Evolutionary conservation across 1,284 basidiomycete genomes (phyloP), one percentile per base, ranked within the genome.

Genomic region (Ustilago shanxiensis): DNA sequence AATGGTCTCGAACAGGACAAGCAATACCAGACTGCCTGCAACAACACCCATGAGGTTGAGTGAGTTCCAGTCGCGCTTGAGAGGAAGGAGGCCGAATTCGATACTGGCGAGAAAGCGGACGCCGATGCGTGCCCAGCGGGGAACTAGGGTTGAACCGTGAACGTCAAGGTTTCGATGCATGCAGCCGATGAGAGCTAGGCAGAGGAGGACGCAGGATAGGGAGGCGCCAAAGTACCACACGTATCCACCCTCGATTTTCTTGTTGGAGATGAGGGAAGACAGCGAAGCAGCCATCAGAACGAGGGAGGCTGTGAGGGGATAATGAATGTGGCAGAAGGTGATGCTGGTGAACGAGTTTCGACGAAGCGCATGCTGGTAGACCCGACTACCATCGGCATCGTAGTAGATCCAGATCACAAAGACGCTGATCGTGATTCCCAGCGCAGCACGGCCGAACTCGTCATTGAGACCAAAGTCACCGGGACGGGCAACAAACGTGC

Each of bases 311-410:
- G 77, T 79, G 1, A 86, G 69, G 1, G 86, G 84, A 22, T 81
- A 86, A 57, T 86, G 86, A 4, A 86, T 58, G 37, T 79, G 75
- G 14, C 77, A 70, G 44, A 82, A 86, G n/a, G 72, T 67, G 52
- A 85, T 79, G 10, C 76, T 72, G 14, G 83, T 79, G 29, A 80
- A 78, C 55, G 79, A 78, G 71, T 86, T 79, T 6, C 85, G 65
- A 1, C 83, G 72, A 2, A 86, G 71, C 0, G 85, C 85, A 47
- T 86, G 86, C 24, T 84, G 77, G 66, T 80, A 86, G 6, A 79
- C 80, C 3, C 86, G 66, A 3, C 74, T 79, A 28, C 68, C 72
- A 57, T 86, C 85, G 0, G 71, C 54, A 54, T 81, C 79, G 67
- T 79, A 81, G 56, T 81, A 81, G 51, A 83, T 66, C 85, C 85